A percentile compares a stretch with the other conserved stretches of the same genome.
Conservation (phyloP, 2,329 filamentous ascomycete genomes). For the Neonectria neomacrospora region DNA sequence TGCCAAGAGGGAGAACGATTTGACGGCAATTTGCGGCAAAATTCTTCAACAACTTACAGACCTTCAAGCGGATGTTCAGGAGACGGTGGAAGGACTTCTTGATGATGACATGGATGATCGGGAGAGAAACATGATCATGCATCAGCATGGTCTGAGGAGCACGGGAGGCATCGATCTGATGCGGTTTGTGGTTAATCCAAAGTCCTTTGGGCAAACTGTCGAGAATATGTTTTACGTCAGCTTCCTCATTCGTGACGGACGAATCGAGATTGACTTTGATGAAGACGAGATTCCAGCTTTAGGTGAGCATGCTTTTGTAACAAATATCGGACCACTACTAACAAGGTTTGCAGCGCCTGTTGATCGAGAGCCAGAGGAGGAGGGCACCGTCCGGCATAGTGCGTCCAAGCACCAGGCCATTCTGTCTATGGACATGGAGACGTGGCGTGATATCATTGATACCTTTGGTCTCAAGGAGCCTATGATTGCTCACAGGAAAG, state of each 20-base stretch:
- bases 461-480: constrained; percentile 80
- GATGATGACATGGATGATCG: constrained; percentile 60
- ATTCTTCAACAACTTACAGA: constrained; percentile 73
- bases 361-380: constrained; percentile 58
- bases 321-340: constrained; percentile 26
- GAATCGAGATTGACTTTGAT: constrained; percentile 78
- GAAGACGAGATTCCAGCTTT: constrained; percentile 80
- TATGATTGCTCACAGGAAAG: constrained; percentile 85
- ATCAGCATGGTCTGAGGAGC: constrained; percentile 71
- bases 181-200: constrained; percentile 89
- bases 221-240: constrained; percentile 98
- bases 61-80: constrained; percentile 59
- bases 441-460: constrained; percentile 82
- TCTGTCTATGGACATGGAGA: constrained; percentile 85
- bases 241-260: constrained; percentile 90
- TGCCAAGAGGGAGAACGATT: constrained; percentile 79
- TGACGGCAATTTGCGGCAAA: constrained; percentile 81
- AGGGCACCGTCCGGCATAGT: constrained; percentile 59
- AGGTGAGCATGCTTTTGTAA: constrained; percentile 64
- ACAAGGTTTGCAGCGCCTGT: constrained; percentile 47
- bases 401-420: constrained; percentile 84
- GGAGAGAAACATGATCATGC: constrained; percentile 66
- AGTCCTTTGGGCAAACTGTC: constrained; percentile 91
- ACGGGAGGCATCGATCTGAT: constrained; percentile 82
- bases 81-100: constrained; percentile 56